A percentile compares a stretch with the other conserved stretches of the same genome.
Conservation (phyloP, 2,329 filamentous ascomycete species). For the Ascochyta clinopodiicola region DNA sequence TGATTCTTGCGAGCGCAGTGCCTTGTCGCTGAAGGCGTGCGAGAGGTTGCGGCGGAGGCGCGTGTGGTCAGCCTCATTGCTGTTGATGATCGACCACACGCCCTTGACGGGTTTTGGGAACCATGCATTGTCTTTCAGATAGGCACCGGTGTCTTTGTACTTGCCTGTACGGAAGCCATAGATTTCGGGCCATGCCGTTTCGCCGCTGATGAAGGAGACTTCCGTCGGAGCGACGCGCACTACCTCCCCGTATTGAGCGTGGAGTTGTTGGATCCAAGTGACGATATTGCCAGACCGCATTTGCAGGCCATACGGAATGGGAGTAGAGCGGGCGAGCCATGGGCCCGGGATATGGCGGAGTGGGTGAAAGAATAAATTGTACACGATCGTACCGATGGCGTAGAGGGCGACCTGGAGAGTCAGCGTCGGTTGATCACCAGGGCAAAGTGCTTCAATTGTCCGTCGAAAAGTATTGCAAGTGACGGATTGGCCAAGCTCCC, state of each 20-base stretch:
- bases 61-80: slow-evolving; percentile 41
- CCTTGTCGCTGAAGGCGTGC: slow-evolving; percentile 53
- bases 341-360: slow-evolving; percentile 54
- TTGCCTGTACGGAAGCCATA: slow-evolving; percentile 51
- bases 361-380: slow-evolving; percentile 54
- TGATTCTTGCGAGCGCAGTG: slow-evolving; percentile 50
- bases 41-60: slow-evolving; percentile 48
- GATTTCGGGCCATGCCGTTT: slow-evolving; percentile 53
- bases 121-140: slow-evolving; percentile 49
- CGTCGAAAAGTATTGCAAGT: not conserved
- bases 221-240: slow-evolving; percentile 53
- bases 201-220: slow-evolving; percentile 52
- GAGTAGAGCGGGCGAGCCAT: slow-evolving; percentile 38
- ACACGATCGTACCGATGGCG: slow-evolving; percentile 29
- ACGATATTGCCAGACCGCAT: slow-evolving; percentile 36
- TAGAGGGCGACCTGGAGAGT: slow-evolving; percentile 23
- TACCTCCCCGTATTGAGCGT: slow-evolving; percentile 52
- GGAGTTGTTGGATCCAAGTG: slow-evolving; percentile 38
- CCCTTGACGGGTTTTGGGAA: slow-evolving; percentile 42
- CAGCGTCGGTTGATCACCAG: not conserved
- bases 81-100: slow-evolving; percentile 32
- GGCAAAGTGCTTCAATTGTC: not conserved
- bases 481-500: too few relatives aligned
- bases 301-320: slow-evolving; percentile 41
- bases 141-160: slow-evolving; percentile 41